Conservation (phyloP, 352 stramenopile genomes). For the Pythium plurisporium region DNA sequence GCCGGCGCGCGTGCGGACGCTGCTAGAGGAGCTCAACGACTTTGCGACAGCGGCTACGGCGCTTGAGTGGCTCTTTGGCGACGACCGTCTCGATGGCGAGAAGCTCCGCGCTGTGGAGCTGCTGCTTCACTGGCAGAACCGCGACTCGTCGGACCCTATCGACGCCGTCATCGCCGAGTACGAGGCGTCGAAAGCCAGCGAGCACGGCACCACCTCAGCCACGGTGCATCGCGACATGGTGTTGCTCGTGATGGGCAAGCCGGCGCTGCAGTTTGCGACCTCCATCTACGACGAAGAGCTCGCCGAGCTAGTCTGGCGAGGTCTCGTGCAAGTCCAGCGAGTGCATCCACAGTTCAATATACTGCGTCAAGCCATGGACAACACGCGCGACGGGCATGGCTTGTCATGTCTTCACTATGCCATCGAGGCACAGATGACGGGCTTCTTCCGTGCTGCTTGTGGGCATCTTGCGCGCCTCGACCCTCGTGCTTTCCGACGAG, state of each 20-base stretch:
- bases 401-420: constrained; percentile 75
- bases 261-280: constrained; percentile 67
- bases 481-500: background rate
- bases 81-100: constrained; percentile 16
- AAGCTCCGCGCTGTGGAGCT: constrained; percentile 10
- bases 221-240: constrained; percentile 23
- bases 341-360: constrained; percentile 37
- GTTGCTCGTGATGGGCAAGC: constrained; percentile 72
- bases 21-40: constrained; percentile 55
- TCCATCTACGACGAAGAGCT: constrained; percentile 86
- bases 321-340: constrained; percentile 44
- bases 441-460: constrained; percentile 38
- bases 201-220: background rate
- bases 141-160: background rate
- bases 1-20: constrained; percentile 20
- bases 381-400: constrained; percentile 57
- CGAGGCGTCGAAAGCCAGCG: constrained; percentile 12
- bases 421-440: constrained; percentile 62
- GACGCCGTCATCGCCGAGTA: constrained; percentile 34
- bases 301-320: constrained; percentile 53
- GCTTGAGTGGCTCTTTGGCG: constrained; percentile 43
- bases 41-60: constrained; percentile 47
- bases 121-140: constrained; percentile 21
- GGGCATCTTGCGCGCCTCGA: constrained; percentile 6
- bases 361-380: constrained; percentile 64